phyloP scores from a whole-genome alignment of 495 filamentous ascomycete genomes.

The Alectoria sarmentosa region DNA sequence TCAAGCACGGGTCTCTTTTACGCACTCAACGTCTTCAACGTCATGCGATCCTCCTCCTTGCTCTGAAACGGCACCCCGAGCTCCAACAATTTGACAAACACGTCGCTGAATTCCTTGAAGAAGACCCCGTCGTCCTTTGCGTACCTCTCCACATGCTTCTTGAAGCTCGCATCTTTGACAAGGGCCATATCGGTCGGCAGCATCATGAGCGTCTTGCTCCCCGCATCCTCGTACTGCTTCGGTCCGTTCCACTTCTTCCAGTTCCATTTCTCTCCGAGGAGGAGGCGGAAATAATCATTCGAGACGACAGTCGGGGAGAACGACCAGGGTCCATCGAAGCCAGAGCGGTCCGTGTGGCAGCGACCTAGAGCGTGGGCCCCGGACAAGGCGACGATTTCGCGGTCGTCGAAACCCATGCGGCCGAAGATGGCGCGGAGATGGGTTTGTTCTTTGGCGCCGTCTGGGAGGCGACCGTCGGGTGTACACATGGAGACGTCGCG shows the following conservation, averaged over 20 bases:
- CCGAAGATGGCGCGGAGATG: constrained; percentile 91
- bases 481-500: constrained; percentile 79
- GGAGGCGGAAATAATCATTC: constrained; percentile 88
- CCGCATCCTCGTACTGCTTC: constrained; percentile 75
- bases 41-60: constrained; percentile 57
- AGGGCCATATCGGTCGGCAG: constrained; percentile 86
- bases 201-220: constrained; percentile 91
- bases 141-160: constrained; percentile 77
- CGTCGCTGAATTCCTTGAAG: constrained; percentile 87
- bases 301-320: constrained; percentile 91
- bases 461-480: constrained; percentile 92
- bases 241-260: constrained; percentile 93
- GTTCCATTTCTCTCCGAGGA: constrained; percentile 88
- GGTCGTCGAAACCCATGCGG: constrained; percentile 97
- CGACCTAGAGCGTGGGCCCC: constrained; percentile 92
- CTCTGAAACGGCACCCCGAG: constrained; percentile 84
- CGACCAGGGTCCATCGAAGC: constrained; percentile 90
- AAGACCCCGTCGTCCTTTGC: constrained; percentile 86
- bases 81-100: constrained; percentile 78
- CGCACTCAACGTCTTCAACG: constrained; percentile 54
- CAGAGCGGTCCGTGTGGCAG: constrained; percentile 82
- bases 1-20: neutral
- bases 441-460: constrained; percentile 68
- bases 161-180: constrained; percentile 83
- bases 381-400: constrained; percentile 84